Evolutionary conservation across 2,329 filamentous ascomycete species (phyloP), one percentile per base, ranked within the genome.

Genomic region (Exophiala mesophila): DNA sequence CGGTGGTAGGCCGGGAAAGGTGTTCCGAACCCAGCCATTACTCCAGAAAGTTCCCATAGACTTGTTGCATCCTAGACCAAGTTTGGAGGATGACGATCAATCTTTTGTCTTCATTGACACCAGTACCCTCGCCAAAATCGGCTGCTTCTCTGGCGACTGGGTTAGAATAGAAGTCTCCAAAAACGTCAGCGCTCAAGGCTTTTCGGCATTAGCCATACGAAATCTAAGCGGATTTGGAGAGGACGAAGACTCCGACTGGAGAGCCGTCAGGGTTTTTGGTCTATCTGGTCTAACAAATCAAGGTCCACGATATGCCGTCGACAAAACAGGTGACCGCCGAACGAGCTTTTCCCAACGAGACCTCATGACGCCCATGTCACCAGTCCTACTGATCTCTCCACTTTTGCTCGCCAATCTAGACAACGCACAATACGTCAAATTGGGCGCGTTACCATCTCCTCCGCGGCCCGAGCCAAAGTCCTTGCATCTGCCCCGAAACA

Each of bases 81-180:
- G 73, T 1, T 77, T 80, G 18, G 88, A 96, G 47, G 92, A 98
- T 48, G 88, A 95, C 52, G 84, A 94, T 55, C 80, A 83, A 55
- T 82, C 87, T 2, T 81, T 92, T 35, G 77, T 97, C 2, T 98
- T 90, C 57, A 89, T 98, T 4, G 88, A 96, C 56, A 83, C 94
- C 5, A 82, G 79, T 44, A 86, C 87, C 1, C 67, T 98, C 15
- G 83, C 87, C 10, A 88, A 89, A 55, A 83, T 98, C 40, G 89
- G 90, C 12, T 97, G 90, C 63, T 98, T 98, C 60, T 97, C 90
- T 1, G 92, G 92, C 20, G 92, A 98, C 59, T 98, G 92, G 92
- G 88, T 95, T 8, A 82, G 84, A 16, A 72, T 96, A 8, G 88
- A 95, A 65, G 74, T 79, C 4, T 77, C 85, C 0, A 76, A 85